These are phyloP conservation scores for Citrus reticulata DNA, from an alignment of 345 rosid species.

Conservation along the genomic window DNA sequence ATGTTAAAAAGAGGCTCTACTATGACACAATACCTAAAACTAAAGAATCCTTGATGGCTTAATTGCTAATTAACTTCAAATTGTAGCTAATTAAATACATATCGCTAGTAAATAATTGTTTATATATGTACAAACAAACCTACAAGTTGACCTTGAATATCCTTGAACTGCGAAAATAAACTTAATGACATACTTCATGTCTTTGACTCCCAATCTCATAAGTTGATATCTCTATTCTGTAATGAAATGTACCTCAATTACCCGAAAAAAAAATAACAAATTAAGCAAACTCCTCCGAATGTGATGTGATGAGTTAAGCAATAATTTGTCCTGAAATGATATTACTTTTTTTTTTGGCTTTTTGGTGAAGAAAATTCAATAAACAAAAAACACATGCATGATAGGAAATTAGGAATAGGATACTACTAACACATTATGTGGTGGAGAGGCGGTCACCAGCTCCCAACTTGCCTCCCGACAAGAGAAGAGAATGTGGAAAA, in stretches of 20 bases:
- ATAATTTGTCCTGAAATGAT: neutral
- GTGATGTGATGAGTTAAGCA: neutral
- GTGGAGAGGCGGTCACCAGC: slow-evolving; percentile 65
- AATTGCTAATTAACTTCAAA: neutral
- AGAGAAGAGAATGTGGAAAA: slow-evolving; percentile 40
- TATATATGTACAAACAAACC: neutral
- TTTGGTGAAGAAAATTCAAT: too few species aligned
- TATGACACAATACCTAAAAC: neutral
- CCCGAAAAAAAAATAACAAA: neutral
- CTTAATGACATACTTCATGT: neutral
- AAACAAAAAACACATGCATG: neutral
- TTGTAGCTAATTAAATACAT: neutral
- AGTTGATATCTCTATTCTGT: neutral
- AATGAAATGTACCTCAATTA: neutral
- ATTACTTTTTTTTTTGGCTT: neutral
- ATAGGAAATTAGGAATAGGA: neutral
- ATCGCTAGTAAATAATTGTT: neutral
- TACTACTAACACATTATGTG: slow-evolving; percentile 6
- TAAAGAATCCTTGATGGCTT: neutral
- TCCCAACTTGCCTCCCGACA: slow-evolving; percentile 64
- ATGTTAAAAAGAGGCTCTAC: neutral
- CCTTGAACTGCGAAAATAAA: neutral
- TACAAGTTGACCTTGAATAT: neutral
- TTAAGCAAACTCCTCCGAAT: neutral
- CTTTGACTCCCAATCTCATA: neutral